Evolutionary conservation across 768 basidiomycete species (phyloP), one percentile per base, ranked within the genome.

Genomic region (Peribolospora baueri): DNA sequence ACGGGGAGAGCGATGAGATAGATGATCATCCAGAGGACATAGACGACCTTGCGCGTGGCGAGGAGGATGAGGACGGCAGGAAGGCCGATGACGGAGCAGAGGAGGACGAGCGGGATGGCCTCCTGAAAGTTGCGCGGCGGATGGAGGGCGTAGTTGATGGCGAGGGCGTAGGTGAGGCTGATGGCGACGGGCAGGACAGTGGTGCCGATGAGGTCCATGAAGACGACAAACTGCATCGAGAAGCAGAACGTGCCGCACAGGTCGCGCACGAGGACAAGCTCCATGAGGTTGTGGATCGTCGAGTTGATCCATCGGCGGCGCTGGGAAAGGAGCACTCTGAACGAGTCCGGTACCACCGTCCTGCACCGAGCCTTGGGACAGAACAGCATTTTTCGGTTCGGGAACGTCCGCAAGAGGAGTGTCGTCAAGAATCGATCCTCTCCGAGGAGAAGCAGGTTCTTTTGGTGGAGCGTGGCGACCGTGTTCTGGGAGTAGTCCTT

Each of bases 221-320:
- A 86, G 54, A 97, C 88, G 67, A 97, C 80, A 68, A 97, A 97
- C 67, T 97, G 93, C 90, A 95, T 97, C 69, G 87, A 93, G 71
- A 97, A 95, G 73, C 93, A 98, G 70, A 98, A 98, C 40, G 91
- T 97, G 42, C 93, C 93, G 68, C 93, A 97, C 11, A 95, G 75
- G 65, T 98, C 87, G 60, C 84, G 84, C 46, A 98, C 93, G 58
- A 85, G 78, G 42, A 95, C 85, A 45, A 98, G 81, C 67, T 98
- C 93, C 88, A 97, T 95, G 52, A 98, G 78, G 67, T 98, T 97
- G 72, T 97, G 93, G 52, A 98, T 84, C 0, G 93, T 97, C 11
- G 91, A 95, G 68, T 97, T 97, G 71, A 98, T 97, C 93, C 93
- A 98, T 55, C 93, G 81, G 14, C 93, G 80, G 41, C 93, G 85